These are phyloP conservation scores for Maudiozyma serrabonitensis DNA, from an alignment of 805 yeast genomes.

Conservation along the genomic window DNA sequence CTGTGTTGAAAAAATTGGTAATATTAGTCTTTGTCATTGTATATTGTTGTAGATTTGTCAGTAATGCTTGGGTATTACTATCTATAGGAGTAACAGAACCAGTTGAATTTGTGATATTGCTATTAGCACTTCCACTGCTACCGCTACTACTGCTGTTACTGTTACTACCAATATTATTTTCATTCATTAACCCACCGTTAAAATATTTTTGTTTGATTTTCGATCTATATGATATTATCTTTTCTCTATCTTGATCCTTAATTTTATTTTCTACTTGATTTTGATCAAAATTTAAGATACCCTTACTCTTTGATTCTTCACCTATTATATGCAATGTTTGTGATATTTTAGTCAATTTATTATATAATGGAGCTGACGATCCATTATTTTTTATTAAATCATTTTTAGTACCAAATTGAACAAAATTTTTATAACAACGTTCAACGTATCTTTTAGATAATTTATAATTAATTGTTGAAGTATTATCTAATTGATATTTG, in stretches of 20 bases:
- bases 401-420: slow-evolving; percentile 33
- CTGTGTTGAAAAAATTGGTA: slow-evolving; percentile 25
- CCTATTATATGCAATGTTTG: slow-evolving; percentile 28
- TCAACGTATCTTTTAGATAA: slow-evolving; percentile 54
- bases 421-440: slow-evolving; percentile 41
- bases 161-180: not conserved
- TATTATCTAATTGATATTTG: slow-evolving; percentile 39
- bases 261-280: slow-evolving; percentile 20
- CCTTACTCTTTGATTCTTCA: slow-evolving; percentile 29
- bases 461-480: slow-evolving; percentile 35
- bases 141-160: not conserved
- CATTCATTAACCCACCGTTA: not conserved
- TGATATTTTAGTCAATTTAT: slow-evolving; percentile 25
- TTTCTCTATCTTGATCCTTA: slow-evolving; percentile 16
- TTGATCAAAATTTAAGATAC: slow-evolving; percentile 22
- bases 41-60: slow-evolving; percentile 19
- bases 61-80: not conserved
- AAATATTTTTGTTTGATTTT: slow-evolving; percentile 1
- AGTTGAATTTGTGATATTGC: not conserved
- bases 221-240: slow-evolving; percentile 6
- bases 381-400: slow-evolving; percentile 23
- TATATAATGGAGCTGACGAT: slow-evolving; percentile 16
- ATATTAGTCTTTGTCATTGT: slow-evolving; percentile 19
- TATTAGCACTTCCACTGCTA: not conserved
- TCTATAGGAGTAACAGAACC: slow-evolving; percentile 1